Evolutionary conservation across 2,329 filamentous ascomycete species (phyloP), one percentile per base, ranked within the genome.

Genomic region (Colletotrichum siamense): DNA sequence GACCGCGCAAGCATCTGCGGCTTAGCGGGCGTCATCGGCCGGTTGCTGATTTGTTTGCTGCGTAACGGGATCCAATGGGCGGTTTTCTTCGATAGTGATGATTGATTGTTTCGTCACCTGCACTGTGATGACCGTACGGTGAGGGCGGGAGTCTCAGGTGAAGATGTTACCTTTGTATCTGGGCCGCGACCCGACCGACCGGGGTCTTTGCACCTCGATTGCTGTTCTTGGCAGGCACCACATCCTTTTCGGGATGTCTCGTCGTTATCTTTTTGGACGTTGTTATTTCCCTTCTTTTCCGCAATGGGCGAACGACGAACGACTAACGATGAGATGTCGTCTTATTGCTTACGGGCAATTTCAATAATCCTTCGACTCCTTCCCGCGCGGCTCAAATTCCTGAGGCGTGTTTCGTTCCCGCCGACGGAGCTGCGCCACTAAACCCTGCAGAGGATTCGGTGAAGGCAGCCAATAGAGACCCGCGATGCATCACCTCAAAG

Each of bases 111-210:
- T 24, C 36, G 64, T 61, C 67, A 30, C 52, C 67, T 62, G 67
- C 55, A 62, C 32, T 28, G 55, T 62, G 67, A 62, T 10, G 67
- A 44, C 32, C 32, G 55, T 49, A 22, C 67, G 26, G 68, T 70
- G 68, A 63, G 57, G 24, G 22, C 68, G 57, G 36, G 68, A 55
- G 68, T 70, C 68, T 70, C 68, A 70, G 68, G 68, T 70, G 68
- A 63, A 63, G 18, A 70, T 62, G 18, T 26, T 22, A n/a, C 52
- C 55, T 61, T 0, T 55, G 32, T 30, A 57, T 36, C 28, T 34
- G 61, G 28, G 10, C 34, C 32, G 32, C 22, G 61, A 39, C 61
- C 18, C 18, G n/a, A 16, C 34, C 24, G 62, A 64, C 30, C 62
- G 34, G 18, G 18, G n/a, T 44, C n/a, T 13, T 28, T 59, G 2